Evolutionary conservation across 1,284 basidiomycete genomes (phyloP).

Genomic region (Fomitopsis pinicola): DNA sequence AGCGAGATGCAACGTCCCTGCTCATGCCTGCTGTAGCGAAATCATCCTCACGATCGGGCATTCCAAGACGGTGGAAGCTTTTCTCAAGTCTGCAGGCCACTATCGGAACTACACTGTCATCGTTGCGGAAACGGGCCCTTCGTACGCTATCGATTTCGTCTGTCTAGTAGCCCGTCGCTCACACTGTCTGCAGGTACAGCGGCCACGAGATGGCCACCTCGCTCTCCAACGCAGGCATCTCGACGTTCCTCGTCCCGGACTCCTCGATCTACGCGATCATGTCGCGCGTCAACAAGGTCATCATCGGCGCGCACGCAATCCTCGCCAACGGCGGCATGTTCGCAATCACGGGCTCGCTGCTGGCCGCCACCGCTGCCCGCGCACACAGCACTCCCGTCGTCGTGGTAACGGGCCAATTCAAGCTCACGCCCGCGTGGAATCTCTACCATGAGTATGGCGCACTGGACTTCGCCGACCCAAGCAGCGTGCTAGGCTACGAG

Average conservation of each 20-base stretch:
- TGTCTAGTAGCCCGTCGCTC: neutral
- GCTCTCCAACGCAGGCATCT: conserved; percentile 77
- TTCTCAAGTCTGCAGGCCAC: conserved; percentile 87
- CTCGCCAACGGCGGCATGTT: conserved; percentile 96
- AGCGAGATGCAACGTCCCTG: neutral
- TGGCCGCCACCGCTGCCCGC: conserved; percentile 87
- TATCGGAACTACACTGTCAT: conserved; percentile 95
- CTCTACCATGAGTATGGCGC: conserved; percentile 85
- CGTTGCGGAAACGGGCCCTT: conserved; percentile 91
- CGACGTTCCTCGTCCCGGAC: conserved; percentile 94
- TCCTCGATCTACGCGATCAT: conserved; percentile 93
- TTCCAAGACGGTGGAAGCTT: conserved; percentile 91
- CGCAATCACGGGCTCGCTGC: conserved; percentile 79
- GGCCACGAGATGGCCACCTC: conserved; percentile 85
- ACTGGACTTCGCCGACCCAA: conserved; percentile 86
- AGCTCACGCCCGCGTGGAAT: conserved; percentile 93
- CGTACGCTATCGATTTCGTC: conserved; percentile 37
- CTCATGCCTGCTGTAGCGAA: conserved; percentile 53
- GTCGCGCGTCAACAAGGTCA: conserved; percentile 96
- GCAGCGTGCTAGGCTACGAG: conserved; percentile 77
- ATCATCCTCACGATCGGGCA: conserved; percentile 96
- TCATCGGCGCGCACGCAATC: conserved; percentile 90
- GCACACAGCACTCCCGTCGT: conserved; percentile 93
- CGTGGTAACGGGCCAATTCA: conserved; percentile 93
- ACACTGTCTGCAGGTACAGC: conserved; percentile 51